phyloP scores from a whole-genome alignment of 1,139 yeast genomes.

The Sugiyamaella paludigena region DNA sequence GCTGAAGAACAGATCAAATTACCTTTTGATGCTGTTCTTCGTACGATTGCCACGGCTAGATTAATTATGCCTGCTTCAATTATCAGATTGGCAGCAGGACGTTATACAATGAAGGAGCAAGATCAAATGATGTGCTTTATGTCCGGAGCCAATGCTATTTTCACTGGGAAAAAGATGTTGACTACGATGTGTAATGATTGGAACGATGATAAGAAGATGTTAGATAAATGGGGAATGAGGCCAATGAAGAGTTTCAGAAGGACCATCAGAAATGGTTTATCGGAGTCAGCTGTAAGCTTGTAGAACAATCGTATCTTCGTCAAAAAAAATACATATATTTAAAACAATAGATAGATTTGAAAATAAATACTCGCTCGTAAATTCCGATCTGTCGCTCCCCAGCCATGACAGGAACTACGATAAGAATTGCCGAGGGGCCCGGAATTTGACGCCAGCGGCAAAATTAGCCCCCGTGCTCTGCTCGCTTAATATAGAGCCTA shows the following conservation, averaged over 20 bases:
- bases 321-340: too few relatives aligned
- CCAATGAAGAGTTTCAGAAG: slow-evolving; percentile 59
- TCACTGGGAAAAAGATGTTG: slow-evolving; percentile 78
- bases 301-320: too few relatives aligned
- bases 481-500: too few relatives aligned
- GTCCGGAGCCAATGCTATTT: slow-evolving; percentile 78
- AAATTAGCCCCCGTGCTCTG: too few relatives aligned
- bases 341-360: too few relatives aligned
- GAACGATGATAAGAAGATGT: slow-evolving; percentile 75
- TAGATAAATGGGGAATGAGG: slow-evolving; percentile 65
- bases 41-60: slow-evolving; percentile 75
- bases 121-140: slow-evolving; percentile 74
- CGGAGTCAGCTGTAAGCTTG: too few relatives aligned
- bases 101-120: slow-evolving; percentile 75
- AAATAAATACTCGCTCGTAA: too few relatives aligned
- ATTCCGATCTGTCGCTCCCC: too few relatives aligned
- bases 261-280: slow-evolving; percentile 7
- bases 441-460: too few relatives aligned
- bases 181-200: slow-evolving; percentile 84
- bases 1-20: slow-evolving; percentile 44
- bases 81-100: slow-evolving; percentile 74
- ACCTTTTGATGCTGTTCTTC: slow-evolving; percentile 58
- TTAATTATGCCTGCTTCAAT: slow-evolving; percentile 69
- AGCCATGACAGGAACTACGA: too few relatives aligned
- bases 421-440: too few relatives aligned